These are phyloP conservation scores for Epichloe sp. DNA, from an alignment of 2,329 filamentous ascomycete genomes.

Conservation along the genomic window DNA sequence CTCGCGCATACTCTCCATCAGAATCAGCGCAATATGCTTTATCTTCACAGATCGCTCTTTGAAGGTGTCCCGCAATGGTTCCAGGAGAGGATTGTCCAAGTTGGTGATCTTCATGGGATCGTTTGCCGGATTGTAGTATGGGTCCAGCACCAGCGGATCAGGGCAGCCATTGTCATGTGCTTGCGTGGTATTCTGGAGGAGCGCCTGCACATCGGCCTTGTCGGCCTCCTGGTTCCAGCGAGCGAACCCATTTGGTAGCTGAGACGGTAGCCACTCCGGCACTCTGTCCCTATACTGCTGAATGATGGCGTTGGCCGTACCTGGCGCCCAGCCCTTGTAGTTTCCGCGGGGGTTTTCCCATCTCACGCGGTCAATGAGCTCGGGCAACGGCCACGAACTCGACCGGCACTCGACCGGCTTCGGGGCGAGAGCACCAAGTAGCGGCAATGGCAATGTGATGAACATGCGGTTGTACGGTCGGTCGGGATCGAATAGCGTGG, in stretches of 20 bases:
- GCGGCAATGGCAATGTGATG: conserved; percentile 18
- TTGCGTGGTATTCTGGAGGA: neutral
- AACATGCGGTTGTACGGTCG: conserved; percentile 20
- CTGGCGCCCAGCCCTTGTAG: conserved; percentile 22
- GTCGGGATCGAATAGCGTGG: conserved; percentile 14
- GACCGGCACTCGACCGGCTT: conserved; percentile 15
- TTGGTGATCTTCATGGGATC: conserved; percentile 29
- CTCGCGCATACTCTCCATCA: conserved; percentile 31
- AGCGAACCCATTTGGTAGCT: conserved; percentile 16
- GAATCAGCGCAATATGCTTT: conserved; percentile 27
- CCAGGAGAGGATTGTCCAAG: conserved; percentile 19
- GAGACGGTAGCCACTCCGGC: conserved; percentile 17
- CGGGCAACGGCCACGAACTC: conserved; percentile 19
- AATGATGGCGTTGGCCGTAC: conserved; percentile 11
- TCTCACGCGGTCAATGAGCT: conserved; percentile 11
- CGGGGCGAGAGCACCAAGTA: conserved; percentile 16
- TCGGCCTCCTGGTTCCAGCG: conserved; percentile 17
- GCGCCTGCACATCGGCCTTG: neutral
- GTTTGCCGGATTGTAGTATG: conserved; percentile 19
- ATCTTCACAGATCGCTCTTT: conserved; percentile 21
- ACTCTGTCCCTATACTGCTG: conserved; percentile 14
- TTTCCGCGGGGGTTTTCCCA: conserved; percentile 16
- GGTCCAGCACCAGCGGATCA: conserved; percentile 3
- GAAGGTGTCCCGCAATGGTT: conserved; percentile 13
- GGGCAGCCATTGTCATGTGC: neutral